Evolutionary conservation across 305 asterid species (phyloP), one percentile per base, ranked within the genome.

Genomic region (Solanum hybrid): DNA sequence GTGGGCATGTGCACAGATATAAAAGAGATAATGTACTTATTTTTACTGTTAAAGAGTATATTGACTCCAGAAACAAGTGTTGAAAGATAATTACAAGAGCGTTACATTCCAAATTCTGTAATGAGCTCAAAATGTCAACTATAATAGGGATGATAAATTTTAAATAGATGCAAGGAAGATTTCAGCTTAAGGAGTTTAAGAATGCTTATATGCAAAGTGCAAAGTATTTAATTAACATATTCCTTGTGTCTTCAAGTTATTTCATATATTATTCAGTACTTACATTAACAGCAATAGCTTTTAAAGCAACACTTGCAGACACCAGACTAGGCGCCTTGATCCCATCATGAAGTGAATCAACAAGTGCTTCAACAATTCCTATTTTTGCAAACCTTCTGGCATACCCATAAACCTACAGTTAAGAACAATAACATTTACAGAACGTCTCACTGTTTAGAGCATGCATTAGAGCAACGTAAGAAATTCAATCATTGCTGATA

Each of bases 281-380:
- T 93, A 97, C 99, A 90, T 96, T 97, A 86, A 97, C 98, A 88
- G 99, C 96, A 69, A 96, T 95, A 90, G 95, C 93, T 92, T 95
- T 97, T 93, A 97, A 88, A 92, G 99, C 98, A 76, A 93, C 90
- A 95, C 94, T 92, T 69, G 99, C 98, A 85, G 99, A 94, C 88
- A 94, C 92, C 71, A 95, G 91, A 91, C 91, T 89, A 26, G 98
- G 94, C 69, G 96, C 92, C 90, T 89, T 91, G 66, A 95, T 90
- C 85, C 98, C 98, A 91, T 92, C 96, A 84, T 91, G 94, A 87
- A 97, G 98, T 51, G 98, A 94, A 89, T 95, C 96, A 79, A 97
- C 95, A 45, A 97, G 96, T 91, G 93, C 93, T 91, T 93, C 97
- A 9, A 93, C 94, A 81, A 95, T 91, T 89, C 99, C 99, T 32